A percentile compares a stretch with the other conserved stretches of the same genome.
phyloP scores from a whole-genome alignment of 78 protist species.

The Dictyostelium discoideum region DNA sequence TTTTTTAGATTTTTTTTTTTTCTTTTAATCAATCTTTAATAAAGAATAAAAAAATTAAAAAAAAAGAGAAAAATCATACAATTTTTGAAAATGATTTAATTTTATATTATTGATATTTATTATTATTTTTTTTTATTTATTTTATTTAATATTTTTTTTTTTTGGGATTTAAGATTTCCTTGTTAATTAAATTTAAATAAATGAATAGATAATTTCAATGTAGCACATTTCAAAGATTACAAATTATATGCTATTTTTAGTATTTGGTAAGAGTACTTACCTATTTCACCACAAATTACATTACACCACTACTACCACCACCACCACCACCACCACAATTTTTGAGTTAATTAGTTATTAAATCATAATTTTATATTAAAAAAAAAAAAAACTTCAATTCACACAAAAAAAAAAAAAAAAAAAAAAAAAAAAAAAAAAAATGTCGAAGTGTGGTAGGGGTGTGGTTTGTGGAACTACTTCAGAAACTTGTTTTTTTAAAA shows the following conservation, averaged over 20 bases:
- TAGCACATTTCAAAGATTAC: not conserved
- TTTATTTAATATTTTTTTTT: not conserved
- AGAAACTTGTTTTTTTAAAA: not conserved
- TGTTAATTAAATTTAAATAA: not conserved
- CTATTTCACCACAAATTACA: not conserved
- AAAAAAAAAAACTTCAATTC: not conserved
- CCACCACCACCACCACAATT: not conserved
- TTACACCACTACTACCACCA: not conserved
- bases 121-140: too few relatives aligned
- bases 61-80: not conserved
- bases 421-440: too few relatives aligned
- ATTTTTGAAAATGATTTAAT: too few relatives aligned
- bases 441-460: not conserved
- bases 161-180: not conserved
- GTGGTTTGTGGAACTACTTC: not conserved
- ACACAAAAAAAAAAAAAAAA: not conserved
- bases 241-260: not conserved
- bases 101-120: too few relatives aligned
- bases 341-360: not conserved
- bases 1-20: too few relatives aligned
- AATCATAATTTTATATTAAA: not conserved
- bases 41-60: too few relatives aligned
- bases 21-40: not conserved
- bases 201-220: not conserved
- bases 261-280: not conserved